Evolutionary conservation across 768 basidiomycete species (phyloP).

Genomic region (Dendrothele bispora): DNA sequence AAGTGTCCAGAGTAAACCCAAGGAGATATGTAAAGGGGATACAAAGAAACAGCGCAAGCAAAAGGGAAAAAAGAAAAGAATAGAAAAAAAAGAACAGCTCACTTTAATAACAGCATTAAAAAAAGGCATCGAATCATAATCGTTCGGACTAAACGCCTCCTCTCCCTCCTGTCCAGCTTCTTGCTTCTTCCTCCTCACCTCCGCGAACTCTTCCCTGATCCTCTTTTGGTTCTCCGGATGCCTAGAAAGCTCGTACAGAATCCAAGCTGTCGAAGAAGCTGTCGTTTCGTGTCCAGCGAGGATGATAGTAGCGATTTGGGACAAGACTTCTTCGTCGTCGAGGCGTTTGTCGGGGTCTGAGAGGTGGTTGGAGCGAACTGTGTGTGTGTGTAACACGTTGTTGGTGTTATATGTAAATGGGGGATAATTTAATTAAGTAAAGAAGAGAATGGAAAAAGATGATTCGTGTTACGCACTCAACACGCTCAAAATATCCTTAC

Average conservation of each 20-base stretch:
- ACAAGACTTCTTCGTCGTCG: slow-evolving; percentile 47
- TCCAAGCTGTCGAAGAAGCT: slow-evolving; percentile 57
- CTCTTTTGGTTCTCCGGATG: slow-evolving; percentile 57
- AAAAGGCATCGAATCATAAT: slow-evolving; percentile 34
- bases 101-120: slow-evolving; percentile 23
- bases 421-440: too few relatives aligned
- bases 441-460: too few relatives aligned
- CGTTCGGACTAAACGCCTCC: too few relatives aligned
- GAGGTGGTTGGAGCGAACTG: slow-evolving; percentile 56
- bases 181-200: too few relatives aligned
- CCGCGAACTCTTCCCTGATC: slow-evolving; percentile 65
- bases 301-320: slow-evolving; percentile 48
- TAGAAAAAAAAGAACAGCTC: not conserved
- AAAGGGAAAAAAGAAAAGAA: not conserved
- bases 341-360: slow-evolving; percentile 42
- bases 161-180: too few relatives aligned
- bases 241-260: slow-evolving; percentile 59
- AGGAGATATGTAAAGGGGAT: not conserved
- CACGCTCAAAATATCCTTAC: slow-evolving; percentile 1
- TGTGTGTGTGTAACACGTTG: too few relatives aligned
- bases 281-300: slow-evolving; percentile 63
- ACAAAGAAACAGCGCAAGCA: not conserved
- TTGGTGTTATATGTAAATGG: too few relatives aligned
- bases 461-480: too few relatives aligned
- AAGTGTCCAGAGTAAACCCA: too few relatives aligned